Evolutionary conservation across 768 basidiomycete genomes (phyloP).

Genomic region (Mycena olivaceomarginata): DNA sequence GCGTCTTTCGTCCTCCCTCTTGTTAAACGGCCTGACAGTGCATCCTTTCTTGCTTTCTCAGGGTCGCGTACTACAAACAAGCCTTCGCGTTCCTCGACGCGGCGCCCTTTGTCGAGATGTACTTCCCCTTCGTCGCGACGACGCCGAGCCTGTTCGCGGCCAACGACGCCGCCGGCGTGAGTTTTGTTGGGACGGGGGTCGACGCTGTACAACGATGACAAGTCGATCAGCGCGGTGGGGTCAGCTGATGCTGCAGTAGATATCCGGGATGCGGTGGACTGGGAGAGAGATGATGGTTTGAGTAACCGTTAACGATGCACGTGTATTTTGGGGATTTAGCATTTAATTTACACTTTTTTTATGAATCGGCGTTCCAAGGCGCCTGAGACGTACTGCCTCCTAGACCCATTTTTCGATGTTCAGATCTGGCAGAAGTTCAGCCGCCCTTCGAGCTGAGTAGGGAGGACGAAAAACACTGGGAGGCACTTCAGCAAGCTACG

Average conservation of each 20-base stretch:
- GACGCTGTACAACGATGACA: conserved; percentile 56
- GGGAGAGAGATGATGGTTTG: too few relatives aligned
- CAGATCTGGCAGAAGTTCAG: too few relatives aligned
- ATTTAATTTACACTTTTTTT: not conserved
- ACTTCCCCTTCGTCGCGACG: conserved; percentile 60
- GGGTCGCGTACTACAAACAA: conserved; percentile 55
- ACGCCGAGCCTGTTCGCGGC: conserved; percentile 49
- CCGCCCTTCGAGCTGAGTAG: too few relatives aligned
- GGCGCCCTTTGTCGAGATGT: conserved; percentile 54
- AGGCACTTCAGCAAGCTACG: too few relatives aligned
- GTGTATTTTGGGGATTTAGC: not conserved
- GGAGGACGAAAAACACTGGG: too few relatives aligned
- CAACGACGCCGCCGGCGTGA: conserved; percentile 43
- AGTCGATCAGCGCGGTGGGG: conserved; percentile 36
- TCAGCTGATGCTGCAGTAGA: conserved; percentile 30
- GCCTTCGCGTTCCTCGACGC: conserved; percentile 59
- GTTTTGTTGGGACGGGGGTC: conserved; percentile 52
- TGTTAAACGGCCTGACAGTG: too few relatives aligned
- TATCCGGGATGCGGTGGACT: not conserved
- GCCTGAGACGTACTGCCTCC: too few relatives aligned
- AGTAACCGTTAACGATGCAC: not conserved
- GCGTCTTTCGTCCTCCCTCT: conserved; percentile 23
- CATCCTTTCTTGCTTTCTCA: conserved; percentile 19
- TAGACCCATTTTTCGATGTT: too few relatives aligned
- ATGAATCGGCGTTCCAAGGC: too few relatives aligned